Evolutionary conservation across 257 asterid genomes (phyloP), one percentile per base, ranked within the genome.

Genomic region (Solanum neorickii): DNA sequence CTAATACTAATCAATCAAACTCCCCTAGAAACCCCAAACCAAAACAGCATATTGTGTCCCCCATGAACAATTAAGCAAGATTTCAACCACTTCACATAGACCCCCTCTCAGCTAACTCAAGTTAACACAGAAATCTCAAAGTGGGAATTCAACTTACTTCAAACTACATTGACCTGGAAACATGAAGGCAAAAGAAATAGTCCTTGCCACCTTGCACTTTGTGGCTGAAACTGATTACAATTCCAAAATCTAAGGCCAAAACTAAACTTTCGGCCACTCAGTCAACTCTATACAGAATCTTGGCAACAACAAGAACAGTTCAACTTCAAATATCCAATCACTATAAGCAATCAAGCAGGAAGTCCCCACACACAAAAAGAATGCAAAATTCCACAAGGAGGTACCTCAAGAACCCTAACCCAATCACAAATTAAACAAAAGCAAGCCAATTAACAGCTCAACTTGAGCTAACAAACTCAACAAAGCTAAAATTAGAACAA

Each of bases 41-140:
- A 88, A 88, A 86, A 83, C 70, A 74, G 87, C 88, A 86, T 91
- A 91, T 47, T 66, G 77, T 87, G 88, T 88, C 84, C 37, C 87
- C 76, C 89, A 49, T 77, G 49, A 74, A 73, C 84, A 65, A 88
- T 12, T 16, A 37, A 27, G 84, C 62, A 25, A 77, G 13, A 77
- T 18, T 77, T 9, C 62, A 76, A 41, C 83, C 83, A 76, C 83
- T 76, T 42, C 37, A 77, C 21, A 62, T 77, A 8, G 35, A 44
- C 65, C 65, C 65, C 65, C n/a, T 56, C 66, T 20, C 1, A 56
- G 1, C 84, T 46, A 16, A 21, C 68, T 72, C 73, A 72, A 69
- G 49, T 73, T 29, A n/a, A 33, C 62, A 84, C 78, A 21, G 8
- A 70, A 86, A 23, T 70, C 44, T 69, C 65, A 65, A 84, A 41